Percentiles rank a stretch among this genome's conserved stretches.
Evolutionary conservation across 164 flowering plant genomes (phyloP).

Genomic region (Dillenia turbinata): DNA sequence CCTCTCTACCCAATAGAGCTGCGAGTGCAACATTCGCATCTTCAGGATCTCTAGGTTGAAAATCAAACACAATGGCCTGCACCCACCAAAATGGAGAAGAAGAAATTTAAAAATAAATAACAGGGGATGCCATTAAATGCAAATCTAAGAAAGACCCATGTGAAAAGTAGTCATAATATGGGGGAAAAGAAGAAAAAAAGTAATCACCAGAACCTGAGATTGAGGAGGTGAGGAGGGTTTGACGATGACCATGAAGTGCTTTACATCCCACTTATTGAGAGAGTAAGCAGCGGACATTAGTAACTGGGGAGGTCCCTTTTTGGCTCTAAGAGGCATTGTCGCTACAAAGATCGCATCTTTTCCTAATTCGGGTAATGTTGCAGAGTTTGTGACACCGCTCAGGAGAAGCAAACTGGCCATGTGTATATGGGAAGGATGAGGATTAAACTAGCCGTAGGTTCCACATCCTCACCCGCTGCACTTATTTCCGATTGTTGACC

Average conservation of each 20-base stretch:
- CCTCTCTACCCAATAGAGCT: conserved; percentile 52
- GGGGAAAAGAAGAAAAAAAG: not conserved
- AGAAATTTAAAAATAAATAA: not conserved
- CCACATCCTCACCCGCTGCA: too few relatives aligned
- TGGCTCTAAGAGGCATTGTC: conserved; percentile 58
- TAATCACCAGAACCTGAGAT: conserved; percentile 23
- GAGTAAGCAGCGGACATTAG: conserved; percentile 59
- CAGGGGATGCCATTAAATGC: not conserved
- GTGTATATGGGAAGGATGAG: too few relatives aligned
- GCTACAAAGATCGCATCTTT: conserved; percentile 61
- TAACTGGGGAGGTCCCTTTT: conserved; percentile 69
- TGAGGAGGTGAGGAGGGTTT: conserved; percentile 33
- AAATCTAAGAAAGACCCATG: not conserved
- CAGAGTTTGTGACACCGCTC: not conserved
- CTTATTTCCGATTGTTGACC: too few relatives aligned
- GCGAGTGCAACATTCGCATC: conserved; percentile 52
- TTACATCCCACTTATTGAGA: conserved; percentile 61
- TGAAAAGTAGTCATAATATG: not conserved
- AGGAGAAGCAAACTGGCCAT: too few relatives aligned
- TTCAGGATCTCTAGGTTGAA: conserved; percentile 87
- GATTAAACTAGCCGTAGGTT: too few relatives aligned
- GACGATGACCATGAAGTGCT: conserved; percentile 78
- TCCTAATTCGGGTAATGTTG: conserved; percentile 9
- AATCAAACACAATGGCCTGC: conserved; percentile 68
- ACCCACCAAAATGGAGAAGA: not conserved